Evolutionary conservation across 306 rosid species (phyloP).

Genomic region (Fragaria nilgerrensis): DNA sequence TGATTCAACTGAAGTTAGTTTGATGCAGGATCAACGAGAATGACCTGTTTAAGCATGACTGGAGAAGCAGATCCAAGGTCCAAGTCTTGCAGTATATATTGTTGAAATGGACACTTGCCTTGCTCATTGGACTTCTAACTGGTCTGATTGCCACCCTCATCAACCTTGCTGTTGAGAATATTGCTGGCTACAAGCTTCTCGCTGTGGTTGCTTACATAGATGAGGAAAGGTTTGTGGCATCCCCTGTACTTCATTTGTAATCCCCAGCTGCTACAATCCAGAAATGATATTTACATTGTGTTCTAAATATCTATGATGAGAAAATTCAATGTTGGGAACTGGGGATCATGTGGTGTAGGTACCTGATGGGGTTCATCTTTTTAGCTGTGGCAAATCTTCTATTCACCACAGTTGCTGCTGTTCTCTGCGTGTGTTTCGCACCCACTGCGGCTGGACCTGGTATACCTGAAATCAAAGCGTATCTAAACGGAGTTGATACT

Average conservation of each 20-base stretch:
- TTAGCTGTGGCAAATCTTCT: slow-evolving; percentile 54
- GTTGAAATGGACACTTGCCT: slow-evolving; percentile 73
- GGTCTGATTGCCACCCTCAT: slow-evolving; percentile 79
- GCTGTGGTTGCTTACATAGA: slow-evolving; percentile 46
- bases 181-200: slow-evolving; percentile 85
- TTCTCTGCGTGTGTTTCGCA: slow-evolving; percentile 80
- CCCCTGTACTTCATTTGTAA: not conserved
- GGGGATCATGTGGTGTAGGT: slow-evolving; percentile 43
- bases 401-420: slow-evolving; percentile 55
- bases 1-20: slow-evolving; percentile 8
- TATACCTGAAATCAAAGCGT: slow-evolving; percentile 94
- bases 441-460: slow-evolving; percentile 97
- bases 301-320: not conserved
- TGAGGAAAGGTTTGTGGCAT: slow-evolving; percentile 42
- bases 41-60: slow-evolving; percentile 81
- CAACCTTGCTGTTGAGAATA: slow-evolving; percentile 82
- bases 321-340: not conserved
- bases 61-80: slow-evolving; percentile 79
- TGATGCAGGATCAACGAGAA: slow-evolving; percentile 87
- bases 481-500: slow-evolving; percentile 87
- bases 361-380: slow-evolving; percentile 54
- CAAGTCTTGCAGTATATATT: slow-evolving; percentile 75
- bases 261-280: slow-evolving; percentile 1
- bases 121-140: slow-evolving; percentile 79
- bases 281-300: not conserved